These are phyloP conservation scores for Rhizophagus prolifer DNA, from an alignment of 192 early-diverging fungal species.

Conservation along the genomic window DNA sequence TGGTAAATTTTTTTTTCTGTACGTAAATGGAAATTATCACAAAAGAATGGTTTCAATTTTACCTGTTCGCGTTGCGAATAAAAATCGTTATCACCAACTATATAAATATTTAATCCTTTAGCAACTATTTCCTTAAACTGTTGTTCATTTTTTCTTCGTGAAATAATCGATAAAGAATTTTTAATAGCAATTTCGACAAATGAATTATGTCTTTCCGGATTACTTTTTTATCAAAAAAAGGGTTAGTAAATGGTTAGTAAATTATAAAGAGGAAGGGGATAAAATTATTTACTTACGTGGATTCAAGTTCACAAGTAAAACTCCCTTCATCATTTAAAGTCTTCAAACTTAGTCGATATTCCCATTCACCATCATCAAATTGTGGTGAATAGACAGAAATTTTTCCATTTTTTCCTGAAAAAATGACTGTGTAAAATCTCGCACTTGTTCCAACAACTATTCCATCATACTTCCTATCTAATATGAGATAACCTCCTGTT, in stretches of 20 bases:
- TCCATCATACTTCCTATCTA: conserved; percentile 77
- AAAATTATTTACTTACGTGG: conserved; percentile 32
- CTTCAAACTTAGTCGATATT: conserved; percentile 47
- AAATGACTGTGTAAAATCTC: conserved; percentile 78
- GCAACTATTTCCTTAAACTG: conserved; percentile 33
- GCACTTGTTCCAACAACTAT: conserved; percentile 84
- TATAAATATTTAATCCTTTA: conserved; percentile 65
- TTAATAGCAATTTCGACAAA: conserved; percentile 65
- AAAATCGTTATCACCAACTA: conserved; percentile 96
- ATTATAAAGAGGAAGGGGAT: neutral
- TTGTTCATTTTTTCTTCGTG: conserved; percentile 32
- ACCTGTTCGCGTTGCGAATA: conserved; percentile 94
- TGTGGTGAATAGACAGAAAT: conserved; percentile 79
- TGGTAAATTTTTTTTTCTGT: conserved; percentile 42
- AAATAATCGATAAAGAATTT: conserved; percentile 47
- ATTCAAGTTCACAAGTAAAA: conserved; percentile 35
- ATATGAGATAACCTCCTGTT: conserved; percentile 91
- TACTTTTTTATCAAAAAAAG: conserved; percentile 13
- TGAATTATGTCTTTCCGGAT: conserved; percentile 48
- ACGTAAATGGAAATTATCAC: no score
- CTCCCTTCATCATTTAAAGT: conserved; percentile 24
- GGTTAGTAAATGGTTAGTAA: neutral
- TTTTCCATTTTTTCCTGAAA: conserved; percentile 23
- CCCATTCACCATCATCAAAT: conserved; percentile 83
- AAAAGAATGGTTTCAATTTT: conserved; percentile 18